Conservation (phyloP, 495 filamentous ascomycete genomes). For the Lasiosphaeria ovina region DNA sequence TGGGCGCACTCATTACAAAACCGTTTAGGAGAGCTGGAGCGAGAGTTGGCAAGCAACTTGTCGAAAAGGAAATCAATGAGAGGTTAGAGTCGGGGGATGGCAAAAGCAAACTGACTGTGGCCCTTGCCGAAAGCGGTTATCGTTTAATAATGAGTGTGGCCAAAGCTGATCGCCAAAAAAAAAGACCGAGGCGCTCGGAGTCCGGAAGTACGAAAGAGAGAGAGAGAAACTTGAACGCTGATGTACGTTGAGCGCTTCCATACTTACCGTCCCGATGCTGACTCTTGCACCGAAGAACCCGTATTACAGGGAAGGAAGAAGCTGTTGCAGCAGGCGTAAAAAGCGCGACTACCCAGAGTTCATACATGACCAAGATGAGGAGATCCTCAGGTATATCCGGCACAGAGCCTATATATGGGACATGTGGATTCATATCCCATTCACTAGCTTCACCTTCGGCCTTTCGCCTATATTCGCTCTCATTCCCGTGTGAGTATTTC, state of each 20-base stretch:
- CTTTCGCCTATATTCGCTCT: constrained; percentile 80
- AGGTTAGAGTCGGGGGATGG: too few relatives aligned
- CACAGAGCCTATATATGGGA: constrained; percentile 79
- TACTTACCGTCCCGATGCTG: neutral
- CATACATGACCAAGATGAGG: constrained; percentile 76
- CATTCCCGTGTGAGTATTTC: constrained; percentile 65
- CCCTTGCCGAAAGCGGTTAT: too few relatives aligned
- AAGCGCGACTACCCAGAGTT: constrained; percentile 53
- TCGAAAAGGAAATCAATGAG: too few relatives aligned
- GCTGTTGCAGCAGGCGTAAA: constrained; percentile 65
- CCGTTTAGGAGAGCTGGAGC: too few relatives aligned
- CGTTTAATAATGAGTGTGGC: too few relatives aligned
- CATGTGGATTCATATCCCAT: constrained; percentile 62
- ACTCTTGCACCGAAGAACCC: constrained; percentile 53
- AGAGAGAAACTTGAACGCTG: constrained; percentile 67
- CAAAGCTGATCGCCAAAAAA: too few relatives aligned
- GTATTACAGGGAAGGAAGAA: constrained; percentile 55
- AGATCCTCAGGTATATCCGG: constrained; percentile 77
- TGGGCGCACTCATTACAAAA: too few relatives aligned
- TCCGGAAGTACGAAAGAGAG: constrained; percentile 36
- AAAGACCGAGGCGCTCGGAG: too few relatives aligned
- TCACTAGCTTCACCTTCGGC: constrained; percentile 73
- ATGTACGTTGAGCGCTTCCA: constrained; percentile 45
- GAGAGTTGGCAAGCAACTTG: too few relatives aligned
- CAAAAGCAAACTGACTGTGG: too few relatives aligned